phyloP scores from a whole-genome alignment of 1,284 basidiomycete genomes.

The Microbotryum violaceum region DNA sequence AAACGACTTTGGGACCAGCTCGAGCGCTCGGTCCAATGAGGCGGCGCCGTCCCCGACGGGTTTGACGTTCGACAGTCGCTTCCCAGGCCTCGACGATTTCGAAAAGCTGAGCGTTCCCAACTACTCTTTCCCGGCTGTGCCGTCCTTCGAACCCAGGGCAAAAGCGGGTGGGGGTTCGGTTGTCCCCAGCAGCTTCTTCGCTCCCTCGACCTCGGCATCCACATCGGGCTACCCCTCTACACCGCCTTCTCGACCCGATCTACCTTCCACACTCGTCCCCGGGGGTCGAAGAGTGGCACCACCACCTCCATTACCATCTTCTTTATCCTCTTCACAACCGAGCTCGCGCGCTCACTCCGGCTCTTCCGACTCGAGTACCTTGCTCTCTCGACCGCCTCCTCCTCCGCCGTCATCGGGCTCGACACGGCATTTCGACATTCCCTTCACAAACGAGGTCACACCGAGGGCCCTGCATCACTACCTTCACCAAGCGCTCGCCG shows the following conservation, averaged over 20 bases:
- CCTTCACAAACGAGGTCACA: constrained; percentile 52
- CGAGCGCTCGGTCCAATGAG: not conserved
- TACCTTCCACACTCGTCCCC: constrained; percentile 10
- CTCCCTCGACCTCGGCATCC: constrained; percentile 5
- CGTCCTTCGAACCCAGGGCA: constrained; percentile 9
- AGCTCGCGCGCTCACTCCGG: not conserved
- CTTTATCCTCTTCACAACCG: not conserved
- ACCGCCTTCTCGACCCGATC: constrained; percentile 8
- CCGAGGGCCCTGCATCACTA: constrained; percentile 59
- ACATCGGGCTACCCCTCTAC: constrained; percentile 2
- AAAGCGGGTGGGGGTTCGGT: not conserved
- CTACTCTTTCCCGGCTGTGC: constrained; percentile 5
- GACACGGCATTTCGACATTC: constrained; percentile 44
- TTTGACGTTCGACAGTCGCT: constrained; percentile 3
- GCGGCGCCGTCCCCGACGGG: not conserved
- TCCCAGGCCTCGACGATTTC: constrained; percentile 28
- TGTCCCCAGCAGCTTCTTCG: too few species aligned
- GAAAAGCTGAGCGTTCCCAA: constrained; percentile 3
- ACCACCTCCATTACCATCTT: not conserved
- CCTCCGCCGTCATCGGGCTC: constrained; percentile 15
- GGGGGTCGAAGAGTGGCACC: not conserved
- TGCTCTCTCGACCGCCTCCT: constrained; percentile 10
- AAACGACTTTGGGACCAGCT: not conserved
- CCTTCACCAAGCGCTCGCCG: constrained; percentile 52
- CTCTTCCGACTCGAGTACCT: not conserved